Conservation (phyloP, 768 basidiomycete species). For the Termitomyces sp. region DNA sequence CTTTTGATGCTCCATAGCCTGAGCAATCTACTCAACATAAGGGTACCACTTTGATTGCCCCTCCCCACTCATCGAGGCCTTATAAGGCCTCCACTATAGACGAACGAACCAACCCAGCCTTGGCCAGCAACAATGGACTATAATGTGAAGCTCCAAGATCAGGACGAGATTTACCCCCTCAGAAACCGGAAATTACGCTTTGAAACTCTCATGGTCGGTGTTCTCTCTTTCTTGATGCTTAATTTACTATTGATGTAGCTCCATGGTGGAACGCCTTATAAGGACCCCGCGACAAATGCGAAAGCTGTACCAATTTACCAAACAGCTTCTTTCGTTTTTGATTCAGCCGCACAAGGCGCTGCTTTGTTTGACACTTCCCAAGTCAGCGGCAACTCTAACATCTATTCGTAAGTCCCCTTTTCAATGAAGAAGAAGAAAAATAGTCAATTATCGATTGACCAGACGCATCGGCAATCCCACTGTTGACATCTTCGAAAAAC, state of each 20-base stretch:
- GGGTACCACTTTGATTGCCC: no score
- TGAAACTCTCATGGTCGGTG: slow-evolving; percentile 34
- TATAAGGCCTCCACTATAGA: not conserved
- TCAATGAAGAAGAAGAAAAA: not conserved
- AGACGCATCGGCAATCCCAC: slow-evolving; percentile 13
- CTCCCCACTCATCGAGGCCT: not conserved
- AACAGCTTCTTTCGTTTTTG: slow-evolving; percentile 51
- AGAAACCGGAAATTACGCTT: slow-evolving; percentile 40
- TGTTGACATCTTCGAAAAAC: slow-evolving; percentile 56
- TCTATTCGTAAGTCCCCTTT: not conserved
- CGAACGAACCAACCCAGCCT: not conserved
- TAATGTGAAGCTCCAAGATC: slow-evolving; percentile 5
- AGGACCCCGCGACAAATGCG: slow-evolving; percentile 50
- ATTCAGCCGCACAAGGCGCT: slow-evolving; percentile 39
- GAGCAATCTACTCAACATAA: not conserved
- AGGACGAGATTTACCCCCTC: slow-evolving; percentile 20
- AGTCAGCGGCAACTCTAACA: slow-evolving; percentile 7
- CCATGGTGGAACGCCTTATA: slow-evolving; percentile 49
- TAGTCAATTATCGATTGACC: not conserved
- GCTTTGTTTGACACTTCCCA: slow-evolving; percentile 4
- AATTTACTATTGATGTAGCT: slow-evolving; percentile 33
- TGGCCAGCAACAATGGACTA: slow-evolving; percentile 6
- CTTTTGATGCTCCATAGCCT: not conserved
- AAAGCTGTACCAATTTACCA: slow-evolving; percentile 64
- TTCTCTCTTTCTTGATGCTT: not conserved